phyloP scores from a whole-genome alignment of 208 protist genomes.

The Crithidia brevicula region DNA sequence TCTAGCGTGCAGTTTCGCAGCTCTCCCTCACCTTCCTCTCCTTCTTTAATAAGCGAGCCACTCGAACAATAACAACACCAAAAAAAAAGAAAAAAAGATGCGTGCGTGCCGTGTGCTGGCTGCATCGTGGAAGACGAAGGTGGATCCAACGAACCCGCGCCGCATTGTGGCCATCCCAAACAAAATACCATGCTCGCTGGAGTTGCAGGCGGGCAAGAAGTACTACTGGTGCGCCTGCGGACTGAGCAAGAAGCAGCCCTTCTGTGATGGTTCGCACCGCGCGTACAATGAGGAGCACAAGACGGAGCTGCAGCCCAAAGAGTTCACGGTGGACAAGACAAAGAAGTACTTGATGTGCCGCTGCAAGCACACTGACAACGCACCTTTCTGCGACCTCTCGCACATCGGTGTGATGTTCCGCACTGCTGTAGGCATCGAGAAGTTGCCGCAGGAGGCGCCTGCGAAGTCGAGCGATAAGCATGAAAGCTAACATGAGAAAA shows the following conservation, averaged over 20 bases:
- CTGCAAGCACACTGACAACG: conserved; percentile 74
- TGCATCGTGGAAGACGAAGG: conserved; percentile 77
- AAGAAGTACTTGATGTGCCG: conserved; percentile 75
- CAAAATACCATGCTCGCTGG: conserved; percentile 49
- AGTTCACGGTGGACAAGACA: conserved; percentile 55
- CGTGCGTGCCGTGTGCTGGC: conserved; percentile 39
- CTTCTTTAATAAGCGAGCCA: not conserved
- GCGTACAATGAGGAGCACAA: conserved; percentile 75
- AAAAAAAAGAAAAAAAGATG: conserved; percentile 29
- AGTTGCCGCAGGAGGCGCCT: conserved; percentile 30
- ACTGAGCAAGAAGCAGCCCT: conserved; percentile 79
- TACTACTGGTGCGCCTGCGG: conserved; percentile 89
- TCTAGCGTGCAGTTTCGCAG: too few species aligned
- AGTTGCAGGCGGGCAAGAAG: conserved; percentile 64
- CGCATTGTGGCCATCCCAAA: conserved; percentile 55
- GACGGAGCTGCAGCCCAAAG: conserved; percentile 60
- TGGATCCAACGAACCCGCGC: conserved; percentile 58
- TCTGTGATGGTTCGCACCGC: conserved; percentile 74
- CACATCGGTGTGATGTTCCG: conserved; percentile 75
- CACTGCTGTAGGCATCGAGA: conserved; percentile 56
- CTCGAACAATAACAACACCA: not conserved
- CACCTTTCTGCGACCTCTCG: conserved; percentile 75
- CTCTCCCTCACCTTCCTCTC: not conserved
- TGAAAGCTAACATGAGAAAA: not conserved
- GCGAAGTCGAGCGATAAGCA: conserved; percentile 7